Evolutionary conservation across 805 yeast species (phyloP), one percentile per base, ranked within the genome.

Genomic region (Lipomyces anomalus): DNA sequence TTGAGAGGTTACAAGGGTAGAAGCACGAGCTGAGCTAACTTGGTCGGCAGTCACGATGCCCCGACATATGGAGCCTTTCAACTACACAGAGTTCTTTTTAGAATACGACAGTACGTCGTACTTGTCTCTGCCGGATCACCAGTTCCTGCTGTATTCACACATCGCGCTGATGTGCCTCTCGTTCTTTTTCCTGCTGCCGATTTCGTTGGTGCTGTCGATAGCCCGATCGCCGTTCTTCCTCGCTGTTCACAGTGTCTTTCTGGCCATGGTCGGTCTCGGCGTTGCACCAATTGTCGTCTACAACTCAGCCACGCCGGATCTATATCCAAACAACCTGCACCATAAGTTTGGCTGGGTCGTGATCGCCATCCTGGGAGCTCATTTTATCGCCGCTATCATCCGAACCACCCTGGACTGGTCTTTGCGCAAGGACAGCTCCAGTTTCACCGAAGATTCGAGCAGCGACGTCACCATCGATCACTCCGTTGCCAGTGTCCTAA

Each of bases 321-420:
- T 86, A 57, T 90, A 86, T 61, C 95, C 95, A 1, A 70, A 74
- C 34, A 85, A 85, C 60, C 81, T 83, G 0, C 88, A 88, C 64
- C 66, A 76, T 11, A 75, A 72, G 57, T 78, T 84, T 78, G 73
- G 83, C 21, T 67, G 75, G 59, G 74, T 84, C 7, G 64, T 87
- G 47, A 64, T 82, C 7, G 60, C 80, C 40, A 62, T 78, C 7
- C 63, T 79, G 1, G 46, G 73, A 1, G 64, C 69, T 2, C 95
- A 85, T 53, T 76, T 74, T 59, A 49, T 69, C 9, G 60, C 77
- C 16, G 80, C 87, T 0, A 54, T 80, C 4, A 57, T 82, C 28
- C 65, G 70, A 39, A 63, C 69, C 7, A 72, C 78, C 2, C 65
- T 74, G 17, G 67, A 64, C 48, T 70, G 74, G 74, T 65, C 73